Evolutionary conservation across 352 stramenopile species (phyloP).

Genomic region (Phytopythium boreale): DNA sequence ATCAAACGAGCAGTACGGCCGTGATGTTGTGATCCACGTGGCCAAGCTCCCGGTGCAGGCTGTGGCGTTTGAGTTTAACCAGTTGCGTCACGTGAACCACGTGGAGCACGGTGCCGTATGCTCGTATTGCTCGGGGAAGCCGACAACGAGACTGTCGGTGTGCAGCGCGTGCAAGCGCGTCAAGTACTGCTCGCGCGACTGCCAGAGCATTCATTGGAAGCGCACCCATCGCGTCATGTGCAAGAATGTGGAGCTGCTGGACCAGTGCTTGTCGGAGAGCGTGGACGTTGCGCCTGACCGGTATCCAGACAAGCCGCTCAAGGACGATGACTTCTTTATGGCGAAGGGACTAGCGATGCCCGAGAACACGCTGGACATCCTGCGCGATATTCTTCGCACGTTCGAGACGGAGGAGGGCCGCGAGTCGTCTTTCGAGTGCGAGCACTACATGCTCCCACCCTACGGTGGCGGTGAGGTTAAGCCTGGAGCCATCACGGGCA

Average conservation of each 20-base stretch:
- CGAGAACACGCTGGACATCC: slow-evolving; percentile 18
- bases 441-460: slow-evolving; percentile 27
- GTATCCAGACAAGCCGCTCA: neutral
- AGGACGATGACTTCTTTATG: slow-evolving; percentile 2
- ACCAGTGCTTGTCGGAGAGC: slow-evolving; percentile 18
- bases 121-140: slow-evolving; percentile 12
- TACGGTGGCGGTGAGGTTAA: slow-evolving; percentile 5
- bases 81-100: slow-evolving; percentile 24
- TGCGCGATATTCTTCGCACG: slow-evolving; percentile 18
- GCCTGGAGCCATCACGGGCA: slow-evolving; percentile 13
- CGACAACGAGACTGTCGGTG: slow-evolving; percentile 11
- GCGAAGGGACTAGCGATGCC: neutral
- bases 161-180: slow-evolving; percentile 27
- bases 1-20: slow-evolving; percentile 17
- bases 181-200: slow-evolving; percentile 30
- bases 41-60: slow-evolving; percentile 19
- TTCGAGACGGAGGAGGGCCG: slow-evolving; percentile 2
- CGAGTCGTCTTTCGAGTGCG: slow-evolving; percentile 2
- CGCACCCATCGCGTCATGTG: slow-evolving; percentile 28
- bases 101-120: slow-evolving; percentile 19
- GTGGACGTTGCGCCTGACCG: slow-evolving; percentile 23
- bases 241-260: slow-evolving; percentile 15
- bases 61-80: slow-evolving; percentile 19
- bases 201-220: slow-evolving; percentile 32
- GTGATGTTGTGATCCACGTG: slow-evolving; percentile 26